Evolutionary conservation across 257 asterid species (phyloP).

Genomic region (Lycium ferocissimum): DNA sequence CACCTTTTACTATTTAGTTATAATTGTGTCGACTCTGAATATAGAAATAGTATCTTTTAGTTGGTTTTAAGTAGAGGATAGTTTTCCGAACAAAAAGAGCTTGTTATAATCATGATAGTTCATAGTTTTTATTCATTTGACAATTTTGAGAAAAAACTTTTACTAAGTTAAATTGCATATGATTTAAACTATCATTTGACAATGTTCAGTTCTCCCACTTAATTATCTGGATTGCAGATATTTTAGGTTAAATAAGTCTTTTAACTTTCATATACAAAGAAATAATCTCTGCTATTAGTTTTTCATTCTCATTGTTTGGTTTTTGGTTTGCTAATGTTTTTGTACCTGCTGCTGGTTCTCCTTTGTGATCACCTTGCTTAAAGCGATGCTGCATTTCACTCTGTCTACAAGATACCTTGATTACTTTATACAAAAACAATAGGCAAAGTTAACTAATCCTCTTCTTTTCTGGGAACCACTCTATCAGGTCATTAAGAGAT

Average conservation of each 20-base stretch:
- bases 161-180: not conserved
- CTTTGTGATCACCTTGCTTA: not conserved
- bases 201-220: constrained; percentile 9
- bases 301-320: not conserved
- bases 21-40: constrained; percentile 24
- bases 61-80: not conserved
- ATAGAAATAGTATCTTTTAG: not conserved
- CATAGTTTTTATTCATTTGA: not conserved
- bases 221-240: not conserved
- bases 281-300: not conserved
- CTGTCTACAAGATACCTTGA: not conserved
- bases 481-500: constrained; percentile 6
- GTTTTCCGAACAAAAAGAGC: not conserved
- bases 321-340: not conserved
- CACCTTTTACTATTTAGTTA: constrained; percentile 13
- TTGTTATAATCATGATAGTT: constrained; percentile 4
- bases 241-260: not conserved
- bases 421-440: not conserved
- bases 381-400: not conserved
- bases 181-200: not conserved
- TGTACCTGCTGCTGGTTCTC: not conserved
- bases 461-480: not conserved
- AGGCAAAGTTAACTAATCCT: not conserved
- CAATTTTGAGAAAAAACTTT: not conserved
- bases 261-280: not conserved